Evolutionary conservation across 495 filamentous ascomycete genomes (phyloP).

Genomic region (Penicillium mononematosum): DNA sequence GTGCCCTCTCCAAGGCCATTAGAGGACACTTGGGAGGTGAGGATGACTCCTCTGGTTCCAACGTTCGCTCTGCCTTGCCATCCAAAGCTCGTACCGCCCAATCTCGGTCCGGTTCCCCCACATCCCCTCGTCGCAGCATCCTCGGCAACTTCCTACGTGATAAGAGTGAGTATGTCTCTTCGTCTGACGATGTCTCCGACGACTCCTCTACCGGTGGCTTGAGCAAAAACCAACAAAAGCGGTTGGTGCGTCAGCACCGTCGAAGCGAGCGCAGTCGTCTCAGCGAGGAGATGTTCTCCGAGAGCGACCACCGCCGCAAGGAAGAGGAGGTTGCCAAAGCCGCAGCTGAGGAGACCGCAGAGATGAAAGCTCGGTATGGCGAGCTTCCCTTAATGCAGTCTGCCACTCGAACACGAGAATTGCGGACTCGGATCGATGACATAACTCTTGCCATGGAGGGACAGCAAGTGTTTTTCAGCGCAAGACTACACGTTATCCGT

Average conservation of each 20-base stretch:
- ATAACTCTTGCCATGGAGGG: conserved; percentile 59
- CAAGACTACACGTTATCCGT: conserved; percentile 77
- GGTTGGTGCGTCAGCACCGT: conserved; percentile 45
- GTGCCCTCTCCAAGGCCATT: conserved; percentile 46
- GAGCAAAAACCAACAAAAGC: conserved; percentile 57
- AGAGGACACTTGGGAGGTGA: conserved; percentile 19
- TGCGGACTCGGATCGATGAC: conserved; percentile 49
- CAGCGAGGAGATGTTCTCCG: conserved; percentile 53
- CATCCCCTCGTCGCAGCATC: conserved; percentile 43
- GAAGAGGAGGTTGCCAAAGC: conserved; percentile 43
- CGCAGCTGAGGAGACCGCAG: conserved; percentile 39
- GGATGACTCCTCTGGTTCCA: conserved; percentile 25
- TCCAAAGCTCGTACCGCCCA: conserved; percentile 22
- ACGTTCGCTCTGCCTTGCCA: conserved; percentile 16
- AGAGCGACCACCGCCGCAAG: conserved; percentile 45
- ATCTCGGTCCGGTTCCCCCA: conserved; percentile 15
- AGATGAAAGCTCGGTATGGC: conserved; percentile 62
- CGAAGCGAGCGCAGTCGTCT: conserved; percentile 46
- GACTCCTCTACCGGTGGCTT: conserved; percentile 38
- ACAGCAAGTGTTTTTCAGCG: conserved; percentile 72
- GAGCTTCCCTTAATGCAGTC: conserved; percentile 55
- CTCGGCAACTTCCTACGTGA: conserved; percentile 43
- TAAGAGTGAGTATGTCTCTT: conserved; percentile 38
- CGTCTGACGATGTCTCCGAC: conserved; percentile 50
- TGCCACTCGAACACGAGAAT: conserved; percentile 34